Base-by-base conservation (phyloP, 192 early-diverging fungal species). In the Linnemannia zychae region DNA sequence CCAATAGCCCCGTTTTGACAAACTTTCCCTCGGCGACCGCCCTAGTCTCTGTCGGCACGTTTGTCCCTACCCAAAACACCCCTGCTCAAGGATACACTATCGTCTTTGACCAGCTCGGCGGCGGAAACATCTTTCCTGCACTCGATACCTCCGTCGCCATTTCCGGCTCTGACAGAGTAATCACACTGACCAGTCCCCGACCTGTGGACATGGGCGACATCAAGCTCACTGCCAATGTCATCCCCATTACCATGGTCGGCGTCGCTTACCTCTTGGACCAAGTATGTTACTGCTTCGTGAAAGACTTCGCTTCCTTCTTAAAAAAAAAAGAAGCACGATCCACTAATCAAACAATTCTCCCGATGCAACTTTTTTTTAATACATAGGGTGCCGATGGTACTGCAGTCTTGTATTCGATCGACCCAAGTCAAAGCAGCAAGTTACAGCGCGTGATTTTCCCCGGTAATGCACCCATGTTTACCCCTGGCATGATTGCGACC, bases 241-340 rank as follows among this genome's bases (percentile, higher is more conserved):
- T 85, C 46, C 60, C 83, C 48, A 24, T 79, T 46, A 85, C 77
- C 22, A 79, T 79, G 77, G 50, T 47, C 15, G 31, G 69, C 36
- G 78, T 85, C 40, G 83, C 37, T 11, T 85, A 85, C 33, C 57
- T 85, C 52, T 46, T 85, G 37, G 83, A 85, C 36, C 24, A 53
- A 74, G 82, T 84, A 84, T 5, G 37, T 28, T 34, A 22, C 40
- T 31, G 31, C 33, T 9, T 24, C 36, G 12, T 34, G 40, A 44
- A 44, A 44, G 9, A 44, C 3, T 15, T 57, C 12, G 11, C 2
- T 12, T 57, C 7, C n/a, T n/a, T n/a, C 24, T n/a, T 57, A n/a
- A n/a, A 57, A 13, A 9, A 2, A 63, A 2, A 9, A 63, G 24
- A 16, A 2, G 13, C 7, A 63, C 24, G 11, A 1, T 12, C 28